A percentile compares a stretch with the other conserved stretches of the same genome.
phyloP scores from a whole-genome alignment of 2,329 filamentous ascomycete species.

The Hymenoscyphus fraxineus region DNA sequence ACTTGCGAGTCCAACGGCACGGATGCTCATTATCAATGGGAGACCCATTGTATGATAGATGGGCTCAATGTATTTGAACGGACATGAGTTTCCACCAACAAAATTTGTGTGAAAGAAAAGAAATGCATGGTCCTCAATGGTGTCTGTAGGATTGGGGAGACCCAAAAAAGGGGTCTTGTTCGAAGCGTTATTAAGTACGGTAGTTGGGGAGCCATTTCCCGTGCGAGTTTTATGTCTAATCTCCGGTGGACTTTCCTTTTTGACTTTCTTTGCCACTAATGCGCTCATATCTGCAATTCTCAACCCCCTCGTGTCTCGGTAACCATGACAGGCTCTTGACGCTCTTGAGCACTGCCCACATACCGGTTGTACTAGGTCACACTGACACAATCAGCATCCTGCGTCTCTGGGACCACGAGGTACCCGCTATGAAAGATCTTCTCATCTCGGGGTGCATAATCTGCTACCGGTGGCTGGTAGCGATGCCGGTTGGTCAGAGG shows the following conservation, averaged over 20 bases:
- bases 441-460: background rate
- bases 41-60: background rate
- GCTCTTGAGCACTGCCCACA: conserved; percentile 10
- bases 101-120: conserved; percentile 7
- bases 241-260: background rate
- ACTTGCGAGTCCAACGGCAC: conserved; percentile 49
- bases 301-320: conserved; percentile 11
- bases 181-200: background rate
- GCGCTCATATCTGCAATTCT: conserved; percentile 11
- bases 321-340: conserved; percentile 10
- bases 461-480: background rate
- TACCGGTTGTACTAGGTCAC: conserved; percentile 8
- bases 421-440: background rate
- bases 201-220: background rate
- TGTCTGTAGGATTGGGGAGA: background rate
- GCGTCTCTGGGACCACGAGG: background rate
- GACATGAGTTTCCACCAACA: conserved; percentile 6
- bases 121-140: conserved; percentile 6
- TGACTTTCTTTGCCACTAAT: conserved; percentile 7
- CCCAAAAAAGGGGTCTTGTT: background rate
- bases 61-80: conserved; percentile 9
- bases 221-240: background rate
- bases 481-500: background rate
- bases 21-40: conserved; percentile 6
- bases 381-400: conserved; percentile 3